Evolutionary conservation across 768 basidiomycete species (phyloP), one percentile per base, ranked within the genome.

Genomic region (Lactarius vividus): DNA sequence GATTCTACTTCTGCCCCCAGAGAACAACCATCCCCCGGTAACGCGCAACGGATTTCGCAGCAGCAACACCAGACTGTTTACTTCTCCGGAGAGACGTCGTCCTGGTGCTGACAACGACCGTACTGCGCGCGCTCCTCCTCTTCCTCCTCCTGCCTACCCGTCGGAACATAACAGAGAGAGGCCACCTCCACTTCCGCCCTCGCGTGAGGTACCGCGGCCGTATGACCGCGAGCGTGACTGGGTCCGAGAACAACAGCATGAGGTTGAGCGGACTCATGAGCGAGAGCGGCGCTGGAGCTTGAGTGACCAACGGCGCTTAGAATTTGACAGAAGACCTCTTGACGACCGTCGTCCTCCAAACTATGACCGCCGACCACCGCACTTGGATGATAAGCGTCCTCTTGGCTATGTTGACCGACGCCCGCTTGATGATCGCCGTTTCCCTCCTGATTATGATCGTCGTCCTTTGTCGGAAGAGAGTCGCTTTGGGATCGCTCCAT

Each of bases 271-370:
- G 15, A 39, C 28, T 16, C 28, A 39, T 61, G 64, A 61, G 59
- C 75, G 76, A 63, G 75, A 79, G 56, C 77, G 77, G 58, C 77
- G 79, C 29, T 72, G 77, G 46, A 79, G 79, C 28, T 59, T 66
- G 49, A 66, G 57, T 59, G 65, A 66, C 35, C 75, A 76, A 53
- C 73, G 73, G 66, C 76, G 75, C 56, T 76, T 72, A 71, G 78
- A 76, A 23, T 79, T 76, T 66, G 81, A 78, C 67, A 54, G 81
- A 77, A 67, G 79, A 74, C 63, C 77, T 73, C 71, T 75, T 72
- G 66, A 78, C 69, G 49, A 60, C 26, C 79, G 80, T 20, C 74
- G 81, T 53, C 80, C 79, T 31, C 46, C 59, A 15, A 40, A 42
- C 66, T 62, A 59, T 40, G 69, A 64, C n/a, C 64, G 67, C 44